phyloP scores from a whole-genome alignment of 352 stramenopile genomes.

The Phytophthora niederhauseri region DNA sequence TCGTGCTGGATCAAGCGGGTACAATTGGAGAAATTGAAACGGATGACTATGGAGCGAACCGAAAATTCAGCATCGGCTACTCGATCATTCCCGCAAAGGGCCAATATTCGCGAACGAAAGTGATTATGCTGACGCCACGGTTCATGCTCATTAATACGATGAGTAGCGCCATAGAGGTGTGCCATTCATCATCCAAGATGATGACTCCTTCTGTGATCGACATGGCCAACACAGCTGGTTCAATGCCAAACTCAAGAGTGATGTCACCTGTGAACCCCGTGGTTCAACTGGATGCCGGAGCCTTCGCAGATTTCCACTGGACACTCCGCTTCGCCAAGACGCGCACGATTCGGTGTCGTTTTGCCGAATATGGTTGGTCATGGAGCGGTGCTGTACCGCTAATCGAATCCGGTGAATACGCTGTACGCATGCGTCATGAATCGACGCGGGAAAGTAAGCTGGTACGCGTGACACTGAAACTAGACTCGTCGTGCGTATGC shows the following conservation, averaged over 20 bases:
- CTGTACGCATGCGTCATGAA: constrained; percentile 84
- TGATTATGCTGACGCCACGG: constrained; percentile 86
- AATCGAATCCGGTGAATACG: constrained; percentile 78
- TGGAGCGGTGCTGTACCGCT: constrained; percentile 87
- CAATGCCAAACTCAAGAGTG: constrained; percentile 52
- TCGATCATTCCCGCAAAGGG: constrained; percentile 78
- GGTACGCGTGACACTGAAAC: constrained; percentile 77
- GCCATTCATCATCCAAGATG: constrained; percentile 77
- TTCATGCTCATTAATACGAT: constrained; percentile 90
- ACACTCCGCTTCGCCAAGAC: constrained; percentile 70
- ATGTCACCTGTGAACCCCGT: constrained; percentile 76
- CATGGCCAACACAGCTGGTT: constrained; percentile 39
- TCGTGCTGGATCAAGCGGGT: constrained; percentile 77
- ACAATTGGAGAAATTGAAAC: constrained; percentile 79
- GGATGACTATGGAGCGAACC: constrained; percentile 61
- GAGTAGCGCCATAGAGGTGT: constrained; percentile 70
- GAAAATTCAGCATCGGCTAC: constrained; percentile 84
- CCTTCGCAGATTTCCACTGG: constrained; percentile 88
- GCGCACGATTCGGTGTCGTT: constrained; percentile 79
- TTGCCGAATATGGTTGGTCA: constrained; percentile 76
- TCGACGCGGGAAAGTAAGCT: constrained; percentile 81
- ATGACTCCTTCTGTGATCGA: constrained; percentile 51
- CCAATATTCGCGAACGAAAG: constrained; percentile 85
- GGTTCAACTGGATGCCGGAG: constrained; percentile 68
- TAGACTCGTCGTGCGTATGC: constrained; percentile 78